Evolutionary conservation across 208 protist genomes (phyloP).

Genomic region (Wallacemonas collosoma): DNA sequence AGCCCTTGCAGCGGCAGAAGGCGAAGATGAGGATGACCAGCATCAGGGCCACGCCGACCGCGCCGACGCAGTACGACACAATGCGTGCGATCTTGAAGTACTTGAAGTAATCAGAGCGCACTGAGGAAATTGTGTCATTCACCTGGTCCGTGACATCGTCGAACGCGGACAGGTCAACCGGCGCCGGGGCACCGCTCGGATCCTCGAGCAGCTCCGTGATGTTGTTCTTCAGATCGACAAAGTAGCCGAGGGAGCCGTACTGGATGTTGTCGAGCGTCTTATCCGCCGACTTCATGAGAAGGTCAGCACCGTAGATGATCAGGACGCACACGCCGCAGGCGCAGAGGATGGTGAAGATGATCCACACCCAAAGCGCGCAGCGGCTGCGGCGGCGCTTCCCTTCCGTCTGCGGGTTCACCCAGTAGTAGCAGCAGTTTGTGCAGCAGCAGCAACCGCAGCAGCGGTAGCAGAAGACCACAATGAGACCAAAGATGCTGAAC

Average conservation of each 20-base stretch:
- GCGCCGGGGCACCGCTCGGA: constrained; percentile 5
- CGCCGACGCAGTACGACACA: constrained; percentile 53
- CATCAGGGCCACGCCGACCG: constrained; percentile 54
- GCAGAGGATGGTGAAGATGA: constrained; percentile 47
- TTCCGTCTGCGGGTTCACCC: constrained; percentile 27
- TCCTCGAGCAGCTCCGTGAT: constrained; percentile 44
- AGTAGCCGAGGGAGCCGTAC: constrained; percentile 47
- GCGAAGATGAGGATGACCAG: constrained; percentile 64
- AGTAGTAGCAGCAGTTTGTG: constrained; percentile 27
- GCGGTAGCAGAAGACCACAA: constrained; percentile 56
- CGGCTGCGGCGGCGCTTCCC: constrained; percentile 30
- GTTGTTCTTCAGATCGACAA: constrained; percentile 33
- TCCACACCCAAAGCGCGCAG: constrained; percentile 77
- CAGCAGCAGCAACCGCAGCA: constrained; percentile 43
- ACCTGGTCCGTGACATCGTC: constrained; percentile 38
- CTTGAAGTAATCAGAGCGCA: constrained; percentile 57
- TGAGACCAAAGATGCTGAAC: constrained; percentile 53
- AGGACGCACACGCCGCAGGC: constrained; percentile 56
- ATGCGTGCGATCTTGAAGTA: constrained; percentile 61
- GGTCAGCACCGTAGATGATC: constrained; percentile 54
- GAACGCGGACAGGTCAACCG: constrained; percentile 42
- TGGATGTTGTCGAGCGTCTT: constrained; percentile 35
- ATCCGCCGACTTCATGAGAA: constrained; percentile 33
- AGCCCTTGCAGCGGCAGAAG: constrained; percentile 42
- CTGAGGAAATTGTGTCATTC: constrained; percentile 25